Percentiles rank a stretch among this genome's conserved stretches.
Conservation (phyloP, 176 grass and related monocot genomes). For the Chrysopogon serrulatus region DNA sequence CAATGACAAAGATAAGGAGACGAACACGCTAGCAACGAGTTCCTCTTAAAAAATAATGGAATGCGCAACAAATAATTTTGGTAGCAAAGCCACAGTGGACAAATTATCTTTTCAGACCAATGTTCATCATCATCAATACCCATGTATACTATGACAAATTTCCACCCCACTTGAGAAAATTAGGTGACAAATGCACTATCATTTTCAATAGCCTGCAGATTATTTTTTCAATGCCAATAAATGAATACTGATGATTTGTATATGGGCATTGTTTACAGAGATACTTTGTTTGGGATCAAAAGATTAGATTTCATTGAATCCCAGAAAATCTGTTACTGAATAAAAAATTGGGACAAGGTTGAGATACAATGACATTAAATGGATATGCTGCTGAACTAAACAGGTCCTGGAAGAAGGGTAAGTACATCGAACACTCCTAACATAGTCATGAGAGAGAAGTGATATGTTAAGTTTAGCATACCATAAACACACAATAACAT, state of each 20-base stretch:
- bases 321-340: background rate
- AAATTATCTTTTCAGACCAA: background rate
- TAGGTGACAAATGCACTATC: background rate
- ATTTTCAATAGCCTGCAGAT: background rate
- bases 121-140: background rate
- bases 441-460: background rate
- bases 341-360: background rate
- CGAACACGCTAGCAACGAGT: background rate
- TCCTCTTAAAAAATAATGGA: background rate
- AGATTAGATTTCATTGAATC: background rate
- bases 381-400: background rate
- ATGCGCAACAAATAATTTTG: background rate
- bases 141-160: background rate
- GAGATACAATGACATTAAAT: background rate
- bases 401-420: background rate
- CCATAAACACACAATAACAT: background rate
- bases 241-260: background rate
- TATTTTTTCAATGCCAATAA: background rate
- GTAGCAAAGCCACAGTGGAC: background rate
- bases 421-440: background rate
- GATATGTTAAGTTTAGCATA: background rate
- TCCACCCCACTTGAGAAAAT: background rate
- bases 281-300: background rate
- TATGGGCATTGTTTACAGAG: background rate
- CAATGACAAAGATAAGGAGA: constrained; percentile 3